phyloP scores from a whole-genome alignment of 352 stramenopile species.

The Globisporangium viniferum region DNA sequence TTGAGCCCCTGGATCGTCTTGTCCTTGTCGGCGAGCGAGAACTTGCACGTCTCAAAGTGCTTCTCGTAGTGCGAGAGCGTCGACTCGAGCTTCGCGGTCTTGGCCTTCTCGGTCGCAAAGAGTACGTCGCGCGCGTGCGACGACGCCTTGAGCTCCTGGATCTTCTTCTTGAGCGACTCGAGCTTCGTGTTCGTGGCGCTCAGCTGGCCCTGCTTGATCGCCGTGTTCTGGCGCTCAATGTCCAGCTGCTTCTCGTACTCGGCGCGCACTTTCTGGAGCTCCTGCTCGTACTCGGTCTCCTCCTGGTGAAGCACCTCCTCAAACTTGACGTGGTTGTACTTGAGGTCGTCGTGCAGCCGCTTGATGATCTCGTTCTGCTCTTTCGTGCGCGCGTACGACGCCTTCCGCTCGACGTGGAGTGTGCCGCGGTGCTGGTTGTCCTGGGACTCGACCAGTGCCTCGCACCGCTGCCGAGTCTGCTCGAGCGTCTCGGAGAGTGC shows the following conservation, averaged over 20 bases:
- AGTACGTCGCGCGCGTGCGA: constrained; percentile 70
- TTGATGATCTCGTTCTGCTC: constrained; percentile 86
- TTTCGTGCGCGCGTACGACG: constrained; percentile 59
- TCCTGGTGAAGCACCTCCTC: constrained; percentile 81
- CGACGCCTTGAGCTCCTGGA: constrained; percentile 77
- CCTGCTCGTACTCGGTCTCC: constrained; percentile 79
- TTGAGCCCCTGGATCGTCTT: constrained; percentile 58
- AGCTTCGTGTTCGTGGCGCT: constrained; percentile 80
- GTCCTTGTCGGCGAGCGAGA: constrained; percentile 69
- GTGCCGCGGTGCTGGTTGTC: constrained; percentile 61
- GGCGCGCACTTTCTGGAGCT: constrained; percentile 48
- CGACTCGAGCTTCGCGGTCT: constrained; percentile 56
- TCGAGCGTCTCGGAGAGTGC: constrained; percentile 86
- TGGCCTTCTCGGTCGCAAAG: constrained; percentile 65
- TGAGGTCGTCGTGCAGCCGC: constrained; percentile 78
- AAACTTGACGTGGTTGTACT: constrained; percentile 85
- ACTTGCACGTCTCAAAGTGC: constrained; percentile 70
- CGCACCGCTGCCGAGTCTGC: constrained; percentile 86
- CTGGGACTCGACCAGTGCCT: constrained; percentile 80
- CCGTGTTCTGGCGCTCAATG: constrained; percentile 70
- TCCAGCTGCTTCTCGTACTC: constrained; percentile 71
- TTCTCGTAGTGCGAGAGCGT: constrained; percentile 69
- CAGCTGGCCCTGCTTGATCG: constrained; percentile 75
- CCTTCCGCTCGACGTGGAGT: constrained; percentile 64
- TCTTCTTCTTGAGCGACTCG: constrained; percentile 81